A percentile compares a stretch with the other conserved stretches of the same genome.
Evolutionary conservation across 106 monocot genomes (phyloP).

Genomic region (Agapanthus africanus): DNA sequence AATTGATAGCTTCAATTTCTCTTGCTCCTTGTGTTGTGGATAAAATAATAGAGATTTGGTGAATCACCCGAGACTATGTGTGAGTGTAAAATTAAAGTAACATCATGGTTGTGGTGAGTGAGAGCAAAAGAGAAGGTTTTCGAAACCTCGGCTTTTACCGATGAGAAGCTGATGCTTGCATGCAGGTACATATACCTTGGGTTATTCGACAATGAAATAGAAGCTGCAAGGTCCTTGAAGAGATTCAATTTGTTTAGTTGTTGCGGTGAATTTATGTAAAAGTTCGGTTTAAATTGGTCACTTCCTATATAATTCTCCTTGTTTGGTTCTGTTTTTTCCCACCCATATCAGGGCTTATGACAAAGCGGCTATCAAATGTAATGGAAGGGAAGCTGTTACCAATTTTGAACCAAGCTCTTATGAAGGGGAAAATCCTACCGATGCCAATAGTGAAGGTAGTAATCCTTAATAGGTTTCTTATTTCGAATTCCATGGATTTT

Average conservation of each 20-base stretch:
- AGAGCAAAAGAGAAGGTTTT: background rate
- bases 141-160: conserved; percentile 15
- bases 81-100: background rate
- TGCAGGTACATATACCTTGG: conserved; percentile 96
- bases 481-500: background rate
- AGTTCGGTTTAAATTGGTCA: background rate
- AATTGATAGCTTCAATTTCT: too few species aligned
- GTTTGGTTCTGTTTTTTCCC: background rate
- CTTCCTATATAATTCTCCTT: background rate
- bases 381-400: conserved; percentile 68
- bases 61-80: background rate
- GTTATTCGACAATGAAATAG: conserved; percentile 76
- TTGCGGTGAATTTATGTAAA: conserved; percentile 6
- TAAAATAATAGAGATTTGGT: background rate
- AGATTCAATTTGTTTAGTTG: conserved; percentile 8
- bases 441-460: conserved; percentile 24
- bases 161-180: conserved; percentile 25
- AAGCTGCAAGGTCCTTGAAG: conserved; percentile 66
- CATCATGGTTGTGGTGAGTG: background rate
- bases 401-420: conserved; percentile 63
- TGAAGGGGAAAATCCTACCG: conserved; percentile 30
- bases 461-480: background rate
- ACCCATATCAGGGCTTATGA: conserved; percentile 69
- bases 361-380: conserved; percentile 71
- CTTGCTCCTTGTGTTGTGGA: background rate